Base-by-base conservation (phyloP, 73 alveolate species). In the Effrenium voratum region DNA sequence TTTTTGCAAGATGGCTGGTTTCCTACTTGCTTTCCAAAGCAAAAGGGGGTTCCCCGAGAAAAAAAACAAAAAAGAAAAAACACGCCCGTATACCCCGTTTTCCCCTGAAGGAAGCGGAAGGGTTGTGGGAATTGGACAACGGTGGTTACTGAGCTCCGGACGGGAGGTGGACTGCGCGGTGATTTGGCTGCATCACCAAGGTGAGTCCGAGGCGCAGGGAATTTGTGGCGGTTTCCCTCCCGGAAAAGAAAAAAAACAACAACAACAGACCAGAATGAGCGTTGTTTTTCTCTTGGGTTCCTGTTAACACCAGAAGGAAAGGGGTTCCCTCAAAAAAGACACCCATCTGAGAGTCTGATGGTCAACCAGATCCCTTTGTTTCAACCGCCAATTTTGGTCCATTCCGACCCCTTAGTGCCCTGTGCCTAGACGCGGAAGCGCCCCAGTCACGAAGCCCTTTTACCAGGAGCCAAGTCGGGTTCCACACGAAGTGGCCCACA, bases 141-240 rank as follows among this genome's bases (percentile, higher is more conserved):
- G n/a, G n/a, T n/a, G n/a, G n/a, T n/a, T n/a, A n/a, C n/a, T n/a
- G n/a, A n/a, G n/a, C n/a, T n/a, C n/a, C n/a, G n/a, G n/a, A n/a
- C 41, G 50, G 59, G 38, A 90, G 97, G 97, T 57, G 38, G 83
- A 75, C 44, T 57, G 76, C 38, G 97, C 97, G 15, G 87, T 90
- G 55, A 90, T 90, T 30, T 90, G 97, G 97, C 97, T 90, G 32
- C 97, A 90, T 55, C 97, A 90, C 43, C 97, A 90, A 32, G 97
- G 97, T 46, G 97, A 90, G 45, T 90, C 97, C 26, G 97, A 90
- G 97, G 97, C 96, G 2, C 38, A 40, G 47, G 38, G n/a, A n/a
- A n/a, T 52, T 52, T 52, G 26, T 52, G 8, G 63, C 19, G 8
- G 26, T 52, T 52, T 19, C 63, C 63, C 63, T 52, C 26, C 26